Evolutionary conservation across 2,329 filamentous ascomycete species (phyloP).

Genomic region (Calonectria hawksworthii): DNA sequence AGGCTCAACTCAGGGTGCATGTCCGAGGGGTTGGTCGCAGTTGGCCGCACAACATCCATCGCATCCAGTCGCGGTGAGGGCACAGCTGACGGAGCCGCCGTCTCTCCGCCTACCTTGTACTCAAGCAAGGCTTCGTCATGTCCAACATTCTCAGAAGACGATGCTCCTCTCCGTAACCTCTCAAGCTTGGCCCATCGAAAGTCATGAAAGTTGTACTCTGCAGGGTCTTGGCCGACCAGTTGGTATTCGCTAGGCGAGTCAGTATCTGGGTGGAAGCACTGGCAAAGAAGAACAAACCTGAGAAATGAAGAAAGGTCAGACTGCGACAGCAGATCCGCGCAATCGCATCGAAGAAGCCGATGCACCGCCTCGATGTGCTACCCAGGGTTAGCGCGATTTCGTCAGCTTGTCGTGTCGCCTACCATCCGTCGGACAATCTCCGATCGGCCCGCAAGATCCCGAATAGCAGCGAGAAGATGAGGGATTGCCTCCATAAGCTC

Average conservation of each 20-base stretch:
- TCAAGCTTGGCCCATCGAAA: slow-evolving; percentile 17
- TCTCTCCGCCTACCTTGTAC: background rate
- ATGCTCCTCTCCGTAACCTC: background rate
- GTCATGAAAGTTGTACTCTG: slow-evolving; percentile 16
- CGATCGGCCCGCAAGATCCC: slow-evolving; percentile 3
- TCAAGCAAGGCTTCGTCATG: slow-evolving; percentile 6
- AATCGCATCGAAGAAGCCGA: slow-evolving; percentile 3
- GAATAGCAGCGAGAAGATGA: slow-evolving; percentile 8
- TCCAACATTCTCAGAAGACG: background rate
- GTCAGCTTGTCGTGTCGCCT: background rate
- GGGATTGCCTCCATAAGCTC: slow-evolving; percentile 4
- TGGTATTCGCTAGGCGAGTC: slow-evolving; percentile 5
- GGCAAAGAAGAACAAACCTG: background rate
- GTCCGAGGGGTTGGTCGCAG: background rate
- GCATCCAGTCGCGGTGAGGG: slow-evolving; percentile 8
- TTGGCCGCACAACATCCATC: background rate
- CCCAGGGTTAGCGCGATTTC: background rate
- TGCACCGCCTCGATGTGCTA: slow-evolving; percentile 3
- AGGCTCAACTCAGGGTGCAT: background rate
- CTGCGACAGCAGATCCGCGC: background rate
- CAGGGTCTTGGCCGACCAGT: background rate
- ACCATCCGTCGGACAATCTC: slow-evolving; percentile 1
- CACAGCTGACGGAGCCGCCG: background rate
- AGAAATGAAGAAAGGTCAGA: background rate
- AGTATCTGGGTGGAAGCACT: background rate